Base-by-base conservation (phyloP, 2,329 filamentous ascomycete genomes). In the Aspergillus vadensis region DNA sequence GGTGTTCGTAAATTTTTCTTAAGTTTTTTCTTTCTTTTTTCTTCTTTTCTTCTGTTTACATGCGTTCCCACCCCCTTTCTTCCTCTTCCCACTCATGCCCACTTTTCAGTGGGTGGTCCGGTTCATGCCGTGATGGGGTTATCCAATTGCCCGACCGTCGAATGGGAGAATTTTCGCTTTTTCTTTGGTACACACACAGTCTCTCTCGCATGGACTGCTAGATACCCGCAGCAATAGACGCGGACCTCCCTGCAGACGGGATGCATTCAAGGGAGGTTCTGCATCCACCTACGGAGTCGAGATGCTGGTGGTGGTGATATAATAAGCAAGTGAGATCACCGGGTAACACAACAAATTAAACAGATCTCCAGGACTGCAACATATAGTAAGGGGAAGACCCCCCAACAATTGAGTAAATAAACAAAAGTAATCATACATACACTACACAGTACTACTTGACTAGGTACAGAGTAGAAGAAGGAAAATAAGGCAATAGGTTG, bases 161-260 rank as follows among this genome's bases (percentile, higher is more conserved):
- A 67, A 67, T 64, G 51, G 63, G 61, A 65, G 61, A 61, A 36
- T 36, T 56, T 65, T 64, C 27, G 27, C 27, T 54, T 19, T 25
- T 10, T 27, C 25, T 23, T 15, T 30, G 5, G 15, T 14, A 17
- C 39, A 14, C 32, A 36, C 32, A 32, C 30, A 30, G 3, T 43
- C 39, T 17, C n/a, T 43, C n/a, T 43, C 39, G 15, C 39, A 17
- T 43, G 41, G 41, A 21, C 17, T 21, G 17, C 21, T 23, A 21
- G 41, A n/a, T 19, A 10, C 53, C 52, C 52, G 19, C 54, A 57
- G 56, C 52, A 59, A 56, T 62, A 51, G 54, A 12, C 25, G 41
- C 41, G 43, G 50, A 58, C 55, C 59, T 58, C 59, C 59, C 56
- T 61, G 51, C 59, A 58, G 59, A 55, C 32, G 32, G 32, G 32